Evolutionary conservation across 1,139 yeast species (phyloP).

Genomic region (Sugiyamaella xylanicola): DNA sequence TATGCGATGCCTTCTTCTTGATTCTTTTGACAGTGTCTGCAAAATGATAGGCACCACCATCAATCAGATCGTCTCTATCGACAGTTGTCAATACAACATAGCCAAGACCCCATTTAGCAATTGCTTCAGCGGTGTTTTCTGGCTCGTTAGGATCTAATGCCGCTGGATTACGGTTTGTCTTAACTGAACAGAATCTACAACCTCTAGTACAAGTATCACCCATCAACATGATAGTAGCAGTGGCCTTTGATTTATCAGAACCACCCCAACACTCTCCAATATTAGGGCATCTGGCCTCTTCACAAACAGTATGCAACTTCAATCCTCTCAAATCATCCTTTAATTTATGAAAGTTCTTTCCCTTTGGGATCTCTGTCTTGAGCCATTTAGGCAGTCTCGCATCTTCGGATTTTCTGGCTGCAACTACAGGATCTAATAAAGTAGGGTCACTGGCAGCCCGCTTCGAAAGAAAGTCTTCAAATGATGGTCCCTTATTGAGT

Average conservation of each 20-base stretch:
- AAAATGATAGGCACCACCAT: conserved; percentile 92
- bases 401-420: conserved; percentile 66
- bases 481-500: conserved; percentile 85
- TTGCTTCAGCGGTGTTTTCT: conserved; percentile 96
- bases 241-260: conserved; percentile 85
- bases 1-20: conserved; percentile 86
- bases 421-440: conserved; percentile 47
- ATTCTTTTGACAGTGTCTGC: conserved; percentile 84
- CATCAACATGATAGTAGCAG: conserved; percentile 97
- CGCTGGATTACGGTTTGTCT: conserved; percentile 84
- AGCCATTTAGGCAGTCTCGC: conserved; percentile 91
- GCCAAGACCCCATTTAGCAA: conserved; percentile 97
- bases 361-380: conserved; percentile 93
- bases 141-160: conserved; percentile 96
- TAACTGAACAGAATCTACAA: conserved; percentile 95
- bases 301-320: conserved; percentile 93
- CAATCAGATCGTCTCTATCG: conserved; percentile 91
- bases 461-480: conserved; percentile 86
- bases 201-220: conserved; percentile 99
- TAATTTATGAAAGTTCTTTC: conserved; percentile 74
- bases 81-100: conserved; percentile 97
- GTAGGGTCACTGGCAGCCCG: conserved; percentile 64
- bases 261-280: conserved; percentile 99
- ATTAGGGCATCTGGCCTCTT: conserved; percentile 97
- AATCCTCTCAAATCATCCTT: conserved; percentile 87